Evolutionary conservation across 2,329 filamentous ascomycete species (phyloP), one percentile per base, ranked within the genome.

Genomic region (Albophoma yamanashiensis): DNA sequence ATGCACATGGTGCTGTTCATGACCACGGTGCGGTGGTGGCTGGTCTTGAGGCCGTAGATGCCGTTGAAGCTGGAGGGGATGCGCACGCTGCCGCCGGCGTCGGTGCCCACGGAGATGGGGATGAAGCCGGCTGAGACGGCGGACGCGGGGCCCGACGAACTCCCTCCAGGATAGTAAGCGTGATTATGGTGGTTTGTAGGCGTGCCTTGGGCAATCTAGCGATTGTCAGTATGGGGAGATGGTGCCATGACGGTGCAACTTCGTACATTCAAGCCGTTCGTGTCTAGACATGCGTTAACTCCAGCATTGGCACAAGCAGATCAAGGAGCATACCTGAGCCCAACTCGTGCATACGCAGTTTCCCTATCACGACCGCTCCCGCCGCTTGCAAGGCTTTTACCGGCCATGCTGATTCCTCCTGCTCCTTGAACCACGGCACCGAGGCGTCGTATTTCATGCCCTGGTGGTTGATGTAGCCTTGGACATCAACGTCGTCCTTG

Each of bases 261-360:
- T 65, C 76, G 66, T 64, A 79, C 77, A 68, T 96, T 96, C 71
- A 91, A 91, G 64, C 92, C 92, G n/a, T 83, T 92, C 0, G 89
- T 91, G 67, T 94, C 89, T 78, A 4, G 7, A 4, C 9, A 55
- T 2, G 36, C 9, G 31, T 55, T 15, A 55, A 20, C 12, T 11
- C 6, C 31, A 36, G 4, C 17, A 7, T 20, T 3, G 2, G 22
- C 14, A 15, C 15, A 7, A 2, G 15, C n/a, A 42, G 2, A 25
- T 12, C 25, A 25, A 34, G 20, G 12, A 47, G 75, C 87, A 62
- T 62, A 79, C 77, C 78, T 66, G 89, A 82, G 1, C 91, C 91
- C 45, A 92, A 72, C 74, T 91, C 91, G 71, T 91, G 89, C 88
- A 92, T 94, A 57, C 82, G 87, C 62, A 86, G 83, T 76, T 91